A percentile compares a stretch with the other conserved stretches of the same genome.
phyloP scores from a whole-genome alignment of 2,329 filamentous ascomycete genomes.

The Ophiostoma sp. region DNA sequence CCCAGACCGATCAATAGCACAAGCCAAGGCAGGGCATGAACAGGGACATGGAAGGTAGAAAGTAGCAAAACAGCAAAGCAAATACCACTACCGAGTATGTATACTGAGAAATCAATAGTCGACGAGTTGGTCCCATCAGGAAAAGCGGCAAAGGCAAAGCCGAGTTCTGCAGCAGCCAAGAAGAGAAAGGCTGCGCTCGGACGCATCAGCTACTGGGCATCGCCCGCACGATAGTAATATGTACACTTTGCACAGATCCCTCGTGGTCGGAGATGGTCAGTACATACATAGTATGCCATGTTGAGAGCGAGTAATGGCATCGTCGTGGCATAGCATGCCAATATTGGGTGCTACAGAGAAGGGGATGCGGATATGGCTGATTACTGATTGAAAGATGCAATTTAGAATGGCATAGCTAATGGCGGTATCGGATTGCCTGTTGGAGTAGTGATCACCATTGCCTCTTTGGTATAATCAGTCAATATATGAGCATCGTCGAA shows the following conservation, averaged over 20 bases:
- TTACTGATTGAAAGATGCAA: background rate
- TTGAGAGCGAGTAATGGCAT: background rate
- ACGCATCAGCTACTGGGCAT: background rate
- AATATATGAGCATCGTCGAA: background rate
- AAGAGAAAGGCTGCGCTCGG: slow-evolving; percentile 1
- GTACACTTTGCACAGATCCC: too few species aligned
- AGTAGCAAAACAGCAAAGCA: background rate
- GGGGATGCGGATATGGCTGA: background rate
- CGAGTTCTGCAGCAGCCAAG: background rate
- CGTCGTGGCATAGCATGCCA: background rate
- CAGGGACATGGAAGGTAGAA: background rate
- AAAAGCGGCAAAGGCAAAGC: slow-evolving; percentile 2
- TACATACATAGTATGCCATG: too few species aligned
- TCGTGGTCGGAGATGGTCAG: too few species aligned
- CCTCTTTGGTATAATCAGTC: background rate
- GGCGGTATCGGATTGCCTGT: background rate
- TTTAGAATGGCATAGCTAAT: background rate
- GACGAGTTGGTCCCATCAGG: background rate
- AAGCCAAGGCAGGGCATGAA: background rate
- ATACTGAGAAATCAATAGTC: background rate
- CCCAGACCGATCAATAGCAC: background rate
- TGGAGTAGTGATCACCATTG: background rate
- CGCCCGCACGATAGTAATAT: background rate
- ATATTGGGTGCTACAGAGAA: background rate
- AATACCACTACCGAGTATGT: too few species aligned